Evolutionary conservation across 176 grass and related monocot genomes (phyloP), one percentile per base, ranked within the genome.

Genomic region (Hordeum vulgare): DNA sequence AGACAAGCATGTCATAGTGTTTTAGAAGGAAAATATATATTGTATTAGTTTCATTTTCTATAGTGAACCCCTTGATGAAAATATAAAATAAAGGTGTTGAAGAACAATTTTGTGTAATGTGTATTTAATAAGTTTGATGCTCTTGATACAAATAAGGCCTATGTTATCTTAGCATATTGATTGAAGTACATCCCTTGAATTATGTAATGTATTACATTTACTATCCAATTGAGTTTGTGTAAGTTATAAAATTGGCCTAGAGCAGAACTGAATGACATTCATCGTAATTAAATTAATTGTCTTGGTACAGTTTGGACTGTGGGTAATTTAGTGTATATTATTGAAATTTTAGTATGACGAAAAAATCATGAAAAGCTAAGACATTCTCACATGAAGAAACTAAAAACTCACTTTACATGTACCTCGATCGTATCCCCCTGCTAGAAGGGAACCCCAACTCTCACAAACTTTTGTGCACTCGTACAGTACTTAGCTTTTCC

Each of bases 401-500:
- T 11, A 14, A 65, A 65, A 51, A 29, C 26, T 60, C 20, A 67
- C 26, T 68, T 74, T 84, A 59, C 49, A 66, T 56, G 9, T 63
- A 59, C 34, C 17, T 78, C n/a, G n/a, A n/a, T n/a, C 33, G 20
- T 82, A 65, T 66, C 37, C 88, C 78, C 66, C 37, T 18, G 26
- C 65, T 58, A 82, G 41, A 35, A 74, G 31, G 37, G 82, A 83
- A 86, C 65, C 9, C 17, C 18, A 60, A 80, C 24, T 88, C 71
- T 57, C 63, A 31, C 57, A 37, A 33, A 67, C 84, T 39, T 90
- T 89, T 79, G n/a, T 47, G 54, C 79, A 49, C 36, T 67, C 8
- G 36, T n/a, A 78, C 66, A 61, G 66, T 68, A 61, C 37, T 68
- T 26, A 53, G 12, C 72, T 90, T 90, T 90, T 84, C 20, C 75